These are phyloP conservation scores for Aleurites moluccanus DNA, from an alignment of 441 rosid species.

Conservation along the genomic window DNA sequence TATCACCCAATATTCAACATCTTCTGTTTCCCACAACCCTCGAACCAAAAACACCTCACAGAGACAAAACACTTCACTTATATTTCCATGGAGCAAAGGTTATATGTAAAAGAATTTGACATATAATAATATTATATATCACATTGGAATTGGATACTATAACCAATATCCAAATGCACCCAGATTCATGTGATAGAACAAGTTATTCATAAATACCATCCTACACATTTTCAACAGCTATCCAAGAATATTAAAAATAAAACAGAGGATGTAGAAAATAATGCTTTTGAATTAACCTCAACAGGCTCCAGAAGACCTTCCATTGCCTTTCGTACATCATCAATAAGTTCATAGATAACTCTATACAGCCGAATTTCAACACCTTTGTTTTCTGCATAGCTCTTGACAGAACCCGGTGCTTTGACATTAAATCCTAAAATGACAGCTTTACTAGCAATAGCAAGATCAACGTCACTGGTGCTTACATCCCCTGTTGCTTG, in stretches of 20 bases:
- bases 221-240: neutral
- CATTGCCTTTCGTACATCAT: slow-evolving; percentile 93
- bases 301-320: slow-evolving; percentile 92
- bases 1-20: neutral
- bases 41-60: neutral
- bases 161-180: neutral
- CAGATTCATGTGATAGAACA: neutral
- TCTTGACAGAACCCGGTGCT: slow-evolving; percentile 78
- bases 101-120: neutral
- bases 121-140: too few species aligned
- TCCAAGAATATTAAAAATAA: neutral
- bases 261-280: neutral
- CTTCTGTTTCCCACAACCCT: neutral
- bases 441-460: slow-evolving; percentile 81
- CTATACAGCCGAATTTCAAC: slow-evolving; percentile 91
- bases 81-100: neutral
- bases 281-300: slow-evolving; percentile 57
- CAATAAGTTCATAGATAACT: slow-evolving; percentile 92
- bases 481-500: slow-evolving; percentile 91
- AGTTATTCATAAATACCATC: neutral
- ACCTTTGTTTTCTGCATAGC: slow-evolving; percentile 78
- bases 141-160: too few species aligned
- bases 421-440: slow-evolving; percentile 87
- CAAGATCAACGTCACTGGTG: slow-evolving; percentile 90
- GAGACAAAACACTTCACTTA: neutral